Conservation (phyloP, 371 early-diverging fungal species). For the Nosema muscidifuracis region DNA sequence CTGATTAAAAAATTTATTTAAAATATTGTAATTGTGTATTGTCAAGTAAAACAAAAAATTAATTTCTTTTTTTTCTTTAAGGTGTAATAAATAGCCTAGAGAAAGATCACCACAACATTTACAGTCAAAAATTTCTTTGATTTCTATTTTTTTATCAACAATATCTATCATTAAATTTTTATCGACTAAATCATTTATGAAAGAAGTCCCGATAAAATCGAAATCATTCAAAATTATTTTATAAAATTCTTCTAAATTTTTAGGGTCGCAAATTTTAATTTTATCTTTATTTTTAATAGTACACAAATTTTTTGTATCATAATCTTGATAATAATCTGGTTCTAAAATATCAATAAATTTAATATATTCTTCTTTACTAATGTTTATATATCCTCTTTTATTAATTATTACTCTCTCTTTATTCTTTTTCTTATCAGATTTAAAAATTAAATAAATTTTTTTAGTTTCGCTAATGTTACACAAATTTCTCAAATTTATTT, state of each 20-base stretch:
- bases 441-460: constrained; percentile 10
- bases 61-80: constrained; percentile 27
- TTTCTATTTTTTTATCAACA: constrained; percentile 1
- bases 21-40: constrained; percentile 31
- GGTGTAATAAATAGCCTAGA: constrained; percentile 19
- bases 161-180: constrained; percentile 24
- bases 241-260: constrained; percentile 9
- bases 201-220: constrained; percentile 21
- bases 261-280: constrained; percentile 17
- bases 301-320: constrained; percentile 1
- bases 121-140: constrained; percentile 26
- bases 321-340: constrained; percentile 31
- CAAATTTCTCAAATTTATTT: constrained; percentile 15
- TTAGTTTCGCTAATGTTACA: constrained; percentile 13
- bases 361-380: constrained; percentile 22
- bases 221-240: background rate
- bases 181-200: constrained; percentile 25
- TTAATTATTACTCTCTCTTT: constrained; percentile 10
- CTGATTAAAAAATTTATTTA: background rate
- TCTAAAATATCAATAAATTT: constrained; percentile 13
- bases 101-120: constrained; percentile 27
- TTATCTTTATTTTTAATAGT: background rate
- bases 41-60: constrained; percentile 21
- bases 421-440: background rate
- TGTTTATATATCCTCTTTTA: constrained; percentile 40